Conservation (phyloP, 306 rosid species). For the Pyrus betulifolia region DNA sequence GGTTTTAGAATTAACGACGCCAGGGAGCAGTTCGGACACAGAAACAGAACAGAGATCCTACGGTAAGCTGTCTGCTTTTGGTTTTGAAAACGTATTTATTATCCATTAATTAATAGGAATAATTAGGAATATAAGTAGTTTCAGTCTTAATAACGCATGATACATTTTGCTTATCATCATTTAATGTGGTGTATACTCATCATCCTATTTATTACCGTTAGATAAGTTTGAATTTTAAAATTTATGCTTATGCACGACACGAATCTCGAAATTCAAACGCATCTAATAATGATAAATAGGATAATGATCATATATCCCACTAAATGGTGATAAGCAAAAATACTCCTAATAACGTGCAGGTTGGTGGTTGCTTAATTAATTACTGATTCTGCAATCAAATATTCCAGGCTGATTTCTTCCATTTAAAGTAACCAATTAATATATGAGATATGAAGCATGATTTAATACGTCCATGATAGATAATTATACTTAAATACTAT, state of each 20-base stretch:
- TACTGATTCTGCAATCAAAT: background rate
- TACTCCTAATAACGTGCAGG: background rate
- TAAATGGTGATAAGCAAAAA: no score
- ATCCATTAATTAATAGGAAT: background rate
- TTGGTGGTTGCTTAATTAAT: background rate
- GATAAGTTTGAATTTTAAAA: no score
- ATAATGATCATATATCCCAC: no score
- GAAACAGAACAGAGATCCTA: background rate
- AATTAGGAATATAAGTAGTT: background rate
- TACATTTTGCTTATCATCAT: no score
- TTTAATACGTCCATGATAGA: background rate
- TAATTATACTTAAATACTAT: background rate
- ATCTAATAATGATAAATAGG: no score
- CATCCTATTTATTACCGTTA: no score
- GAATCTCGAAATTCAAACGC: no score
- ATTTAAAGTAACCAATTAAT: background rate
- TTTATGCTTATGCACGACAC: no score
- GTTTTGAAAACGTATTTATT: no score
- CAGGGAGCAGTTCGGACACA: no score
- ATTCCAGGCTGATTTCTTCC: background rate
- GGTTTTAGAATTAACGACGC: background rate
- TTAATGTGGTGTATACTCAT: no score
- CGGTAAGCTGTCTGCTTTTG: no score
- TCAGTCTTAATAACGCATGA: background rate
- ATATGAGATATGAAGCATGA: background rate